phyloP scores from a whole-genome alignment of 257 asterid species.

The Solanum arcanum region DNA sequence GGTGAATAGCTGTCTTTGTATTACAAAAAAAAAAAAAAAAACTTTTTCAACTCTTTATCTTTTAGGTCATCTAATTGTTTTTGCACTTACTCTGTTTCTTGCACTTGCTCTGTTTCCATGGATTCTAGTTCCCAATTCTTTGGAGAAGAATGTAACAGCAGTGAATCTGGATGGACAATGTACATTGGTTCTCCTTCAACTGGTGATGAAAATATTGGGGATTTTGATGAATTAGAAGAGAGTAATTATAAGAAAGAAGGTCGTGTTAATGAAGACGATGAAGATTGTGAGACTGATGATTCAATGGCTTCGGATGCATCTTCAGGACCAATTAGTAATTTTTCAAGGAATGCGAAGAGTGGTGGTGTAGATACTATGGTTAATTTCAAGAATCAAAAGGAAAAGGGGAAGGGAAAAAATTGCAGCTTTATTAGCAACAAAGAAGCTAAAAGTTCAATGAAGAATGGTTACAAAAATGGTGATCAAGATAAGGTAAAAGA shows the following conservation, averaged over 20 bases:
- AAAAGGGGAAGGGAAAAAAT: background rate
- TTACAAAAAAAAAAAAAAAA: background rate
- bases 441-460: background rate
- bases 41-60: background rate
- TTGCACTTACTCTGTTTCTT: background rate
- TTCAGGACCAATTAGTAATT: slow-evolving; percentile 1
- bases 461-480: background rate
- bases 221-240: background rate
- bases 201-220: background rate
- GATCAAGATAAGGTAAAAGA: background rate
- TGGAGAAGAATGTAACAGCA: slow-evolving; percentile 29
- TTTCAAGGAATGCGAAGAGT: background rate
- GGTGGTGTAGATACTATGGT: background rate
- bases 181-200: slow-evolving; percentile 24
- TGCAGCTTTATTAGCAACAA: background rate
- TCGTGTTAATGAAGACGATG: background rate
- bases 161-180: slow-evolving; percentile 45
- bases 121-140: slow-evolving; percentile 11
- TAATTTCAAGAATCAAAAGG: background rate
- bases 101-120: background rate
- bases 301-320: slow-evolving; percentile 40
- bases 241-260: background rate
- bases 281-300: slow-evolving; percentile 10
- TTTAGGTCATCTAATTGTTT: background rate
- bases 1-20: slow-evolving; percentile 8